Conservation (phyloP, 345 rosid genomes). For the Eucalyptus curtisii region DNA sequence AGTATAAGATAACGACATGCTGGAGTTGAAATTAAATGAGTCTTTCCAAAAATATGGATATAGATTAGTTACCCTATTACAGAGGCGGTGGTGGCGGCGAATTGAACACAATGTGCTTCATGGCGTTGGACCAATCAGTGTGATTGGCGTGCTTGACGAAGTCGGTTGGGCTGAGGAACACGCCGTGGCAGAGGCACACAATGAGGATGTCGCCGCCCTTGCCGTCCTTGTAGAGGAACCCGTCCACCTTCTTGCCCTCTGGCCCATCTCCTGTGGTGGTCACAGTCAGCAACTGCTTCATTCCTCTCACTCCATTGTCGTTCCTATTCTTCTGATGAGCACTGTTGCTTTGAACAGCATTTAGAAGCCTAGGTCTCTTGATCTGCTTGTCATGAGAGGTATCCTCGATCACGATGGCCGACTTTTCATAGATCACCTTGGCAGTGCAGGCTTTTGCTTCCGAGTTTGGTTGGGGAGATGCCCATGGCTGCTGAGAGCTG, state of each 20-base stretch:
- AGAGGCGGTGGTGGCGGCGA: neutral
- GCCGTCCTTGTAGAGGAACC: neutral
- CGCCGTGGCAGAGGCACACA: neutral
- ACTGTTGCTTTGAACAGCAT: neutral
- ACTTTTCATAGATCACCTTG: neutral
- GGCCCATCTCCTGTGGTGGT: slow-evolving; percentile 18
- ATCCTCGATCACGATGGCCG: neutral
- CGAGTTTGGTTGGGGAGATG: neutral
- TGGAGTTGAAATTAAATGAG: neutral
- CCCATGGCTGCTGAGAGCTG: neutral
- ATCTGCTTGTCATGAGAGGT: neutral
- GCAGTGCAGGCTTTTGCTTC: neutral
- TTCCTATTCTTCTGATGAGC: neutral
- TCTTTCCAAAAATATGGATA: neutral
- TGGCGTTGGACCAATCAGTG: neutral
- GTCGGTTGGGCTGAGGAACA: neutral
- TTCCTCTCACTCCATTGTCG: neutral
- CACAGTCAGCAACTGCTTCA: slow-evolving; percentile 47
- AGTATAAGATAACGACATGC: neutral
- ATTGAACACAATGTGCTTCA: neutral
- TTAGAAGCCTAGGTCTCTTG: neutral
- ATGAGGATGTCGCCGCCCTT: neutral
- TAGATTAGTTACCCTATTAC: neutral
- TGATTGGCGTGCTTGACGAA: slow-evolving; percentile 1
- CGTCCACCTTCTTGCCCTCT: neutral